phyloP scores from a whole-genome alignment of 2,329 filamentous ascomycete genomes.

The Ceratocystis colombiana region DNA sequence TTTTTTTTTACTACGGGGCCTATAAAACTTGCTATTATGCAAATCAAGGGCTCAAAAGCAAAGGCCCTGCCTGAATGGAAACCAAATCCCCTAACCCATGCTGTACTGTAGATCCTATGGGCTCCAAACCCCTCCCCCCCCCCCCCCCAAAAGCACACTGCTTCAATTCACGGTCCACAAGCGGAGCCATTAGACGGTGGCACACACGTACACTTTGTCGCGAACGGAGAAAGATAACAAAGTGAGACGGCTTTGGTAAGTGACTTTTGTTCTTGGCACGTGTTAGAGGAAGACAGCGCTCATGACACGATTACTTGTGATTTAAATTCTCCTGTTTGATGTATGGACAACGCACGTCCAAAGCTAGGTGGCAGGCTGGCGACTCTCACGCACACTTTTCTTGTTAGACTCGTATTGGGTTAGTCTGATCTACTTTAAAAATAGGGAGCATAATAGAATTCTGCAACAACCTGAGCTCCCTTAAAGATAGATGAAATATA shows the following conservation, averaged over 20 bases:
- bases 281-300: not conserved
- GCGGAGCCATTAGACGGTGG: constrained; percentile 9
- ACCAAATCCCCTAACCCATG: not conserved
- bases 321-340: too few species aligned
- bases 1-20: not conserved
- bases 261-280: not conserved
- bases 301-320: not conserved
- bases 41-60: constrained; percentile 3
- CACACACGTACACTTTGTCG: not conserved
- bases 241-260: not conserved
- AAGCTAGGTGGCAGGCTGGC: not conserved
- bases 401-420: not conserved
- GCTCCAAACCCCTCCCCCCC: not conserved
- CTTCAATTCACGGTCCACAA: not conserved
- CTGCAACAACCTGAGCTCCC: not conserved
- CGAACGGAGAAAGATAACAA: constrained; percentile 2
- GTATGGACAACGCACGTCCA: not conserved
- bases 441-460: not conserved
- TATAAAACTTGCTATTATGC: too few species aligned
- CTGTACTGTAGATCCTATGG: not conserved
- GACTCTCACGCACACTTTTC: not conserved
- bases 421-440: not conserved
- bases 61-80: not conserved
- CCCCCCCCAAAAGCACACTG: not conserved
- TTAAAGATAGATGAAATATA: not conserved